Conservation (phyloP, 2,329 filamentous ascomycete genomes). For the Diplodia mutila region DNA sequence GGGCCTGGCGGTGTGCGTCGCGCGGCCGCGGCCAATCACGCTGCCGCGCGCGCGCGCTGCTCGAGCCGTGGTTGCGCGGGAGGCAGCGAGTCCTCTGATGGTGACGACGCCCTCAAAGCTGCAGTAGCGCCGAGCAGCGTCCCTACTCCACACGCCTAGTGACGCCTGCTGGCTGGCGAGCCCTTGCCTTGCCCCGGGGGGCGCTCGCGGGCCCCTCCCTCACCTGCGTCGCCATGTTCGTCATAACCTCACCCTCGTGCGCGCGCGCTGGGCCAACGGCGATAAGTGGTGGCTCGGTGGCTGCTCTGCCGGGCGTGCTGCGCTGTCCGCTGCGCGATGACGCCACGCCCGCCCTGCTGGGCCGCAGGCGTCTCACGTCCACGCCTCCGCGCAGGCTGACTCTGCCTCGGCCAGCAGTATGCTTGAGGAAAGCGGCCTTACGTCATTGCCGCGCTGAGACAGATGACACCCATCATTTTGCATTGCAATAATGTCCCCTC, state of each 20-base stretch:
- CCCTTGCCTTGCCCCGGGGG: slow-evolving; percentile 20
- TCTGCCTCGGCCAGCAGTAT: slow-evolving; percentile 6
- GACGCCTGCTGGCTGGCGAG: slow-evolving; percentile 15
- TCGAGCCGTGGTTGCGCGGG: slow-evolving; percentile 13
- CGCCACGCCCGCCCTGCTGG: slow-evolving; percentile 4
- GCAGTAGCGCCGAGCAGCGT: slow-evolving; percentile 23
- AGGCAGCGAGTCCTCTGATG: neutral
- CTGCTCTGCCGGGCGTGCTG: slow-evolving; percentile 21
- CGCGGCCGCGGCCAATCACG: slow-evolving; percentile 16
- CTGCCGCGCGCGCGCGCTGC: neutral
- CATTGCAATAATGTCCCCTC: slow-evolving; percentile 9
- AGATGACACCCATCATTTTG: slow-evolving; percentile 20
- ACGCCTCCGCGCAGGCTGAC: slow-evolving; percentile 13
- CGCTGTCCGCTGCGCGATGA: slow-evolving; percentile 17
- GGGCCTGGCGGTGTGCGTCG: slow-evolving; percentile 23
- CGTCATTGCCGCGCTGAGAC: slow-evolving; percentile 3
- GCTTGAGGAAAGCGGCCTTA: slow-evolving; percentile 12
- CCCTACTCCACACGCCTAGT: slow-evolving; percentile 17
- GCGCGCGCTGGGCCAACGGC: slow-evolving; percentile 20
- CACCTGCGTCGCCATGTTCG: slow-evolving; percentile 25
- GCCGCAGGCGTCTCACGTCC: slow-evolving; percentile 6
- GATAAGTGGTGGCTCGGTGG: slow-evolving; percentile 22
- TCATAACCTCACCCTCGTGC: slow-evolving; percentile 22
- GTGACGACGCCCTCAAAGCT: slow-evolving; percentile 21
- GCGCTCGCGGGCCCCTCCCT: slow-evolving; percentile 6